These are phyloP conservation scores for Craterostigma plantagineum DNA, from an alignment of 257 asterid genomes.

Conservation along the genomic window DNA sequence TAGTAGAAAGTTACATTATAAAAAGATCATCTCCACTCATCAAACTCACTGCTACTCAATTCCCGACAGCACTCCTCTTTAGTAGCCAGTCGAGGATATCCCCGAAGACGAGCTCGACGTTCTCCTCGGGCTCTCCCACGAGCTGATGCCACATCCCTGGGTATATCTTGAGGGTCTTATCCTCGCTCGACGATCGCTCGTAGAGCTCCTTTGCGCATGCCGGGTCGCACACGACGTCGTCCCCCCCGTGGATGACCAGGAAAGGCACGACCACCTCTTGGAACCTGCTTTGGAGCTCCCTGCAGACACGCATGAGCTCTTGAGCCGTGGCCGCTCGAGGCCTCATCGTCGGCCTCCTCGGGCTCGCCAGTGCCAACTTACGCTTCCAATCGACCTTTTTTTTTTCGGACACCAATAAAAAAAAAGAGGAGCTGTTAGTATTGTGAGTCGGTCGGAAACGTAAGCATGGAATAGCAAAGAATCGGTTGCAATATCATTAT, in stretches of 20 bases:
- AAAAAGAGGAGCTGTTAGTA: neutral
- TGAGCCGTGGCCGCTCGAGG: conserved; percentile 94
- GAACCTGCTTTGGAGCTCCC: conserved; percentile 59
- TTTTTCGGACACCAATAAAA: neutral
- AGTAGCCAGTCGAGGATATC: conserved; percentile 64
- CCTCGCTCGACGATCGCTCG: conserved; percentile 39
- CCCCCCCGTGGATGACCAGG: conserved; percentile 75
- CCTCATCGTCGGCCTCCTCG: conserved; percentile 37
- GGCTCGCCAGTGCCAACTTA: conserved; percentile 71
- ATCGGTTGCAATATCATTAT: no score
- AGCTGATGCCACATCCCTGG: conserved; percentile 90
- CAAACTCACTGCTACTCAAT: no score
- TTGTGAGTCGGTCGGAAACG: no score
- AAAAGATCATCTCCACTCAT: no score
- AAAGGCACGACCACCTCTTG: conserved; percentile 47
- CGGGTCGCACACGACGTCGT: conserved; percentile 42
- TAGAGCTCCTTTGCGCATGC: conserved; percentile 49
- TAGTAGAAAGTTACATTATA: no score
- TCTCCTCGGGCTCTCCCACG: conserved; percentile 68
- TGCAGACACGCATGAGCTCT: conserved; percentile 57
- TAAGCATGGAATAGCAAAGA: no score
- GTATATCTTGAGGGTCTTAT: conserved; percentile 52
- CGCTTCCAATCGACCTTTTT: conserved; percentile 93
- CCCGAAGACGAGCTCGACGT: conserved; percentile 66
- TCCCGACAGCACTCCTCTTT: conserved; percentile 11